phyloP scores from a whole-genome alignment of 108 stramenopile species.

The Parietichytrium sp. region DNA sequence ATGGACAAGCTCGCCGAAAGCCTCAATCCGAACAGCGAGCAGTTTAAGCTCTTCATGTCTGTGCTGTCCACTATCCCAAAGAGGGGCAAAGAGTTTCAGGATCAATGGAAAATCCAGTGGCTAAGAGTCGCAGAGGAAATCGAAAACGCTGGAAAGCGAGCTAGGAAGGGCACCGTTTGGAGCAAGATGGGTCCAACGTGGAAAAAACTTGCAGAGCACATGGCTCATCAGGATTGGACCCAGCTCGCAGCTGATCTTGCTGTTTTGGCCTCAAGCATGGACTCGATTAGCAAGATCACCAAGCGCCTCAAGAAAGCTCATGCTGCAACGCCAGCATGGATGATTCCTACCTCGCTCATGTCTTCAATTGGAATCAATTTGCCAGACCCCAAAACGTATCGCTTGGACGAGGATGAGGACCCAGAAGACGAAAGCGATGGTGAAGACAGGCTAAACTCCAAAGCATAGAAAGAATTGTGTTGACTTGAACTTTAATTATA shows the following conservation, averaged over 20 bases:
- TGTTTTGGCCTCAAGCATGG: no score
- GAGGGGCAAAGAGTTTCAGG: slow-evolving; percentile 20
- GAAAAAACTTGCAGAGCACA: not conserved
- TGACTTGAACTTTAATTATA: no score
- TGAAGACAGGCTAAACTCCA: no score
- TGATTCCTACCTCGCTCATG: no score
- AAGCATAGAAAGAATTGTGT: no score
- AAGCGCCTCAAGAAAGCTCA: no score
- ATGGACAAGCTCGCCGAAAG: not conserved
- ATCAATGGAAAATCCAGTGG: slow-evolving; percentile 11
- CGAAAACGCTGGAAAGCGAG: not conserved
- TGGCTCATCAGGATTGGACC: not conserved
- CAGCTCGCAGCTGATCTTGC: not conserved
- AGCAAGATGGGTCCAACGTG: not conserved
- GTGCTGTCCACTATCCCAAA: not conserved
- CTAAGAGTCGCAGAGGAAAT: slow-evolving; percentile 16
- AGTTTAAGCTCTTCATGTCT: not conserved
- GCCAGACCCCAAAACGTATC: no score
- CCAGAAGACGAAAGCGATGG: no score
- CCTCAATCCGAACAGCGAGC: not conserved
- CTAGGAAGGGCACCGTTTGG: not conserved
- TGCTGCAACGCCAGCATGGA: no score
- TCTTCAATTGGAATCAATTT: no score
- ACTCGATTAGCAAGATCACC: no score
- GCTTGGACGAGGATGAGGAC: no score